Evolutionary conservation across 1,284 basidiomycete genomes (phyloP).

Genomic region (Malassezia furfur): DNA sequence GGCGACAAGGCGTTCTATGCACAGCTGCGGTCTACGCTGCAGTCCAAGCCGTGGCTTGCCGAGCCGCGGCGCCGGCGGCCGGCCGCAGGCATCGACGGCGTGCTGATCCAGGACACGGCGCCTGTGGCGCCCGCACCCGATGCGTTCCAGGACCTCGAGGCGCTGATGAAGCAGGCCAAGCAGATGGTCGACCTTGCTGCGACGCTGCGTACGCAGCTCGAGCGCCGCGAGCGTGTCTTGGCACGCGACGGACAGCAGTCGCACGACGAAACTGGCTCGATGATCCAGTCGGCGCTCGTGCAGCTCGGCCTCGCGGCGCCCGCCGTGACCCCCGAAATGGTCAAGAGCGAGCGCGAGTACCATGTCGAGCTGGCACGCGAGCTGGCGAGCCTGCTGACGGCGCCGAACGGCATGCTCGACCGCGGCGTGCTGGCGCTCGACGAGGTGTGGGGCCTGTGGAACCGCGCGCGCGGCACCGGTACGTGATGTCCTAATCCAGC

Average conservation of each 20-base stretch:
- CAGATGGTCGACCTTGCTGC: slow-evolving; percentile 77
- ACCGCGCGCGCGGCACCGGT: slow-evolving; percentile 86
- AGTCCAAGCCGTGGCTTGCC: slow-evolving; percentile 63
- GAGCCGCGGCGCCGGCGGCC: background rate
- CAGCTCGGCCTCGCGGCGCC: slow-evolving; percentile 72
- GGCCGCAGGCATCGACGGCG: slow-evolving; percentile 26
- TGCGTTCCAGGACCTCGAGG: slow-evolving; percentile 69
- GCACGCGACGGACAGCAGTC: background rate
- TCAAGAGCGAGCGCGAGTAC: slow-evolving; percentile 70
- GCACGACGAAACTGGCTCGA: slow-evolving; percentile 55
- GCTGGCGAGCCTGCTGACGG: slow-evolving; percentile 60
- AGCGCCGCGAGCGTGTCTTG: slow-evolving; percentile 52
- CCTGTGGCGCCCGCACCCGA: background rate
- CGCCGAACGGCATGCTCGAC: slow-evolving; percentile 47
- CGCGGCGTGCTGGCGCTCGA: slow-evolving; percentile 65
- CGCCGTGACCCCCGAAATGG: slow-evolving; percentile 84
- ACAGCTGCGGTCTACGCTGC: slow-evolving; percentile 65
- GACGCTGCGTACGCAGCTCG: slow-evolving; percentile 73
- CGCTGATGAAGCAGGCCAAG: slow-evolving; percentile 79
- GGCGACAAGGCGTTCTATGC: slow-evolving; percentile 78
- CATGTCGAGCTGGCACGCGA: slow-evolving; percentile 72
- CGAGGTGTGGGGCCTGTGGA: slow-evolving; percentile 96
- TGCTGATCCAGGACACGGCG: slow-evolving; percentile 17
- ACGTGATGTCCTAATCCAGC: slow-evolving; percentile 54
- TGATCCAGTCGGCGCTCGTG: slow-evolving; percentile 72